Base-by-base conservation (phyloP, 768 basidiomycete species). In the Leccinum rimulosum region DNA sequence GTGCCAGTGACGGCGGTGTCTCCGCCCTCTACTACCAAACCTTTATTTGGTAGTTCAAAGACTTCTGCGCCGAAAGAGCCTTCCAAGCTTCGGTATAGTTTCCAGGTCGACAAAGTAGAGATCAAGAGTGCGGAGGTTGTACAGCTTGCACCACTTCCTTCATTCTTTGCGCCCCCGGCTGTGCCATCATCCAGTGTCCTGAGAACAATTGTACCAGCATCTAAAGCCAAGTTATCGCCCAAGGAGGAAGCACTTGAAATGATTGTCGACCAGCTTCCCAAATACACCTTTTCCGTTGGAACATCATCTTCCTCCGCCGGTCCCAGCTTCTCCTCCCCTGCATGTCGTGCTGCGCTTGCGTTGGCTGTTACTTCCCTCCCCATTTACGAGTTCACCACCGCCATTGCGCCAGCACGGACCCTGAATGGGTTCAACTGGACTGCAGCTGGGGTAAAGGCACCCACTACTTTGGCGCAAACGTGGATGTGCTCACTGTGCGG, bases 41-140 rank as follows among this genome's bases (percentile, higher is more conserved):
- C 64, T 28, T 31, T 61, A 25, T 66, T 68, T 30, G 57, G 66
- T 50, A 38, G 40, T n/a, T 43, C 73, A 45, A 88, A 85, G 68
- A 73, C 81, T 3, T 82, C 77, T 28, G 80, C 80, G 9, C 90
- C 90, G 1, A 89, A 85, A 67, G 87, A 89, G 56, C 89, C 90
- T 2, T 91, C 90, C 59, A 91, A 91, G 67, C 77, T 92, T 57
- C 83, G 90, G 28, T 87, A 80, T 64, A 89, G 88, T 64, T 83
- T 87, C 70, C 82, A 84, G 50, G 80, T 83, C 3, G 87, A 87
- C 55, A 73, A 72, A 60, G 77, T 77, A 30, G 76, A 77, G 59
- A 68, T 66, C 31, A 63, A 64, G 55, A 52, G 58, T 35, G 45
- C 50, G 31, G 70, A 70, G 9, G 38, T 55, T 36, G 51, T 10